Evolutionary conservation across 495 filamentous ascomycete genomes (phyloP).

Genomic region (Cairneyella variabilis): DNA sequence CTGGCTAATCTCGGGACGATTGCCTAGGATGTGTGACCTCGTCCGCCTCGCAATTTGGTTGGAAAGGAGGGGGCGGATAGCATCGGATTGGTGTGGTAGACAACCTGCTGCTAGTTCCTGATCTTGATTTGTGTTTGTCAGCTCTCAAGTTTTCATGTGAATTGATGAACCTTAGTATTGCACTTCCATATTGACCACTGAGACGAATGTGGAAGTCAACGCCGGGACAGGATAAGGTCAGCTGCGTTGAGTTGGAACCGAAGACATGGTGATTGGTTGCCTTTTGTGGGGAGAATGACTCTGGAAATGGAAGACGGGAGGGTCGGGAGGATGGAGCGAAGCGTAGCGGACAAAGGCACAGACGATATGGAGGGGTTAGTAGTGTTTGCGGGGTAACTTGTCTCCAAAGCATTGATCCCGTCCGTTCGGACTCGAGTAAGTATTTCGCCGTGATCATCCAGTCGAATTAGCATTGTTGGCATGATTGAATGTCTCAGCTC

Average conservation of each 20-base stretch:
- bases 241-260: background rate
- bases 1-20: conserved; percentile 4
- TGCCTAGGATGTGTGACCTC: background rate
- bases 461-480: background rate
- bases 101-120: background rate
- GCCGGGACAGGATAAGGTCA: background rate
- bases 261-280: background rate
- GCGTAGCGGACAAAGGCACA: background rate
- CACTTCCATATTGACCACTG: background rate
- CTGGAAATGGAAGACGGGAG: background rate
- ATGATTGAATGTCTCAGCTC: background rate
- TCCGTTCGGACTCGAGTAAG: background rate
- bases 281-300: background rate
- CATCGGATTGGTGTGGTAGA: background rate
- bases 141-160: conserved; percentile 1
- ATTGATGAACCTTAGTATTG: background rate
- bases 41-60: background rate
- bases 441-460: background rate
- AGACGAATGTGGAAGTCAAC: background rate
- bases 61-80: background rate
- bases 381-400: background rate
- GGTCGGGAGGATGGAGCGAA: background rate
- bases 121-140: background rate
- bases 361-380: background rate
- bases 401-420: background rate